A percentile compares a stretch with the other conserved stretches of the same genome.
phyloP scores from a whole-genome alignment of 441 rosid species.

The Populus hybrid region DNA sequence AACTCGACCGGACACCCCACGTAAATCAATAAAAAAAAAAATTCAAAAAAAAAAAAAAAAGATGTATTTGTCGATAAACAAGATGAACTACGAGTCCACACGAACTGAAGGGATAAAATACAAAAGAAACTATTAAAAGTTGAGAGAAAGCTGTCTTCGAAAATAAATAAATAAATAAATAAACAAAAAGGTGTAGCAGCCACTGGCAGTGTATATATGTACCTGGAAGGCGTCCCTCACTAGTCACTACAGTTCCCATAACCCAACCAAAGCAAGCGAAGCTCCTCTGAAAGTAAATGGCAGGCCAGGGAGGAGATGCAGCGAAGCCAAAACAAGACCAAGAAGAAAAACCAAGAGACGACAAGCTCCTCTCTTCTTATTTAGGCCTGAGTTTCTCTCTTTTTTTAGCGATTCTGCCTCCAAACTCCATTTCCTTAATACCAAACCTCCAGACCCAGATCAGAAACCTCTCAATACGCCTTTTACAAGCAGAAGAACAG shows the following conservation, averaged over 20 bases:
- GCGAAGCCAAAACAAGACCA: neutral
- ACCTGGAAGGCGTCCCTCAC: neutral
- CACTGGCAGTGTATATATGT: neutral
- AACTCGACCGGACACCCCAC: too few relatives aligned
- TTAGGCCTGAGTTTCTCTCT: conserved; percentile 74
- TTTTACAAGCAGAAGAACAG: conserved; percentile 71
- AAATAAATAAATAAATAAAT: too few relatives aligned
- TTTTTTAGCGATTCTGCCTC: conserved; percentile 63
- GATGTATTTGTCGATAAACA: too few relatives aligned
- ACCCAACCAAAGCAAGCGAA: neutral
- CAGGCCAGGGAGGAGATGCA: neutral
- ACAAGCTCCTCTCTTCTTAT: conserved; percentile 38
- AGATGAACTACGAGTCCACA: too few relatives aligned
- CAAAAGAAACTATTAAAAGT: neutral
- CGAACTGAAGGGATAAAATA: neutral
- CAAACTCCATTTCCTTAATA: conserved; percentile 43
- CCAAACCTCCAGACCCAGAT: conserved; percentile 46
- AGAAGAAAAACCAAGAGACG: conserved; percentile 13
- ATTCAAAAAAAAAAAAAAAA: too few relatives aligned
- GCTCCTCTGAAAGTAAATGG: neutral
- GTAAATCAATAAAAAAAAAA: too few relatives aligned
- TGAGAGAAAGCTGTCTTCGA: neutral
- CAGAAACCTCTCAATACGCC: conserved; percentile 46
- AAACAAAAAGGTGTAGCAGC: neutral
- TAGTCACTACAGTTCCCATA: neutral